Base-by-base conservation (phyloP, 805 yeast genomes). In the Priceomyces carsonii region DNA sequence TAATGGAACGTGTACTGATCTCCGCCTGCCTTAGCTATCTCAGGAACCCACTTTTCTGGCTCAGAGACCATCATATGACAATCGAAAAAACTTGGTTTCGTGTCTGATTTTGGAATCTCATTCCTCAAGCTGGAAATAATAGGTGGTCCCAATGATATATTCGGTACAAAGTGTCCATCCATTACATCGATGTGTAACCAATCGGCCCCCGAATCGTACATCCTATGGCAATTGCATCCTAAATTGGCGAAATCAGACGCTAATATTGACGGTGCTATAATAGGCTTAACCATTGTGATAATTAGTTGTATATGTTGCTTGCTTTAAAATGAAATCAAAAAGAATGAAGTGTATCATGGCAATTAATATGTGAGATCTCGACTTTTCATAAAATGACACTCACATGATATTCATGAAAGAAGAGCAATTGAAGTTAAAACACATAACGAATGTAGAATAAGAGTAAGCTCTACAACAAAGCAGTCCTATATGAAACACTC, bases 141-240 rank as follows among this genome's bases (percentile, higher is more conserved):
- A 38, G 96, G 96, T 23, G 95, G 88, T 17, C 99, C 99, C 53
- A 93, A 71, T 1, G 96, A 82, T 47, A 93, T 83, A 67, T 93
- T 93, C 47, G 99, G 99, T 32, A 93, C 99, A 58, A 93, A 93
- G 63, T 91, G 90, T 32, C 99, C 99, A 59, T 93, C 99, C 99
- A 93, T 93, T 32, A 93, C 91, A 63, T 93, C 99, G 35, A 93
- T 80, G 63, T 93, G 99, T 43, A 93, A 80, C 99, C 99, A 93
- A 53, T 91, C 96, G 14, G 96, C 95, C 16, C 85, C 83, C 38
- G 83, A 73, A 34, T 79, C 76, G 55, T 87, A 80, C 66, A 90
- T 84, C 40, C 75, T 73, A 55, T 83, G 84, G 63, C 96, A 87
- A 44, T 90, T 91, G 47, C 88, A 78, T 32, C 95, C 97, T 42